Percentiles rank a stretch among this genome's conserved stretches.
phyloP scores from a whole-genome alignment of 129 eudicot genomes.

The Apium graveolens region DNA sequence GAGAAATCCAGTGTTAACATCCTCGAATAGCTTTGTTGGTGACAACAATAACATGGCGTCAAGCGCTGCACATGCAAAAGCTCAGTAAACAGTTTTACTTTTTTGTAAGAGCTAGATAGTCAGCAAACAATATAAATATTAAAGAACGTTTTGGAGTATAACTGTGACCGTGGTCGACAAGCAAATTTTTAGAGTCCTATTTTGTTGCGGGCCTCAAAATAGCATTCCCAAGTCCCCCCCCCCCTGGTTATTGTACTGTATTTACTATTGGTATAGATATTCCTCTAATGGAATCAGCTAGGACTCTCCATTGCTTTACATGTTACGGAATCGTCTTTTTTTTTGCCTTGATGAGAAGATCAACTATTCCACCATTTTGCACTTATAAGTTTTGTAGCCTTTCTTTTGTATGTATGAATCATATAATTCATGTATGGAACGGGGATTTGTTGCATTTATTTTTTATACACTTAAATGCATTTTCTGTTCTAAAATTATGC shows the following conservation, averaged over 20 bases:
- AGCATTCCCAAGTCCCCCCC: neutral
- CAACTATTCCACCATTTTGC: neutral
- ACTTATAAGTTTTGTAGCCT: neutral
- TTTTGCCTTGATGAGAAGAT: neutral
- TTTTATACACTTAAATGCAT: too few relatives aligned
- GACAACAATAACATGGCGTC: slow-evolving; percentile 44
- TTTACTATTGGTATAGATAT: neutral
- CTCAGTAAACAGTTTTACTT: slow-evolving; percentile 7
- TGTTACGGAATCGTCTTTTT: neutral
- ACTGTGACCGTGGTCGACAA: slow-evolving; percentile 4
- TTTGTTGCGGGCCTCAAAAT: slow-evolving; percentile 3
- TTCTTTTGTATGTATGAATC: neutral
- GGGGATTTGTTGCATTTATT: too few relatives aligned
- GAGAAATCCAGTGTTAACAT: slow-evolving; percentile 34
- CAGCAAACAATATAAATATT: neutral
- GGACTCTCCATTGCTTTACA: neutral
- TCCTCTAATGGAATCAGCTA: neutral
- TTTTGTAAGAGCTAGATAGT: neutral
- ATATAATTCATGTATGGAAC: too few relatives aligned
- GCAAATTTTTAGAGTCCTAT: slow-evolving; percentile 14
- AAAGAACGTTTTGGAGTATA: neutral
- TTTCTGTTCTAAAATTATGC: too few relatives aligned
- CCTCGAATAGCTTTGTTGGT: slow-evolving; percentile 36
- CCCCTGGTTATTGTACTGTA: neutral
- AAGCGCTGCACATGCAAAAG: slow-evolving; percentile 43